These are phyloP conservation scores for Plantago major DNA, from an alignment of 257 asterid genomes.

Conservation along the genomic window DNA sequence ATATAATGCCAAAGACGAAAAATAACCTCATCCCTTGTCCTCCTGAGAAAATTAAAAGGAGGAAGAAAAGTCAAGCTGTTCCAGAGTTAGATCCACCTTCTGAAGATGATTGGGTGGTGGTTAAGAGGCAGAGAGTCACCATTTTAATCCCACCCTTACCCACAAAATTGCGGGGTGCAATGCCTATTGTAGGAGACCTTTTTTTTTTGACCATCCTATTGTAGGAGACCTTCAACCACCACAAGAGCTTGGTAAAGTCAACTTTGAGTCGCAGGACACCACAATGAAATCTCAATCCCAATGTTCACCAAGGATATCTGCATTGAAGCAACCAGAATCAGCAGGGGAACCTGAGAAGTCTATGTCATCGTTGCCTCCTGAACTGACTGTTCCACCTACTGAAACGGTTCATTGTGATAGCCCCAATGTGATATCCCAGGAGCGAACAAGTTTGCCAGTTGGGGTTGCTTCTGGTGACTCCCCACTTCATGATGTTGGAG, in stretches of 20 bases:
- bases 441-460: conserved; percentile 27
- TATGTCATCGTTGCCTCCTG: conserved; percentile 31
- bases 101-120: conserved; percentile 64
- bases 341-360: conserved; percentile 40
- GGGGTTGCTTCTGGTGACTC: conserved; percentile 31
- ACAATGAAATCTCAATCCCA: no score
- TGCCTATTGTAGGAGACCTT: conserved; percentile 27
- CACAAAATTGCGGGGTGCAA: conserved; percentile 24
- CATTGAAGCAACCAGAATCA: conserved; percentile 13
- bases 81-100: conserved; percentile 23
- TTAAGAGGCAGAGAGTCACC: conserved; percentile 78
- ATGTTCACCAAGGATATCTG: conserved; percentile 21
- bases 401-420: conserved; percentile 26
- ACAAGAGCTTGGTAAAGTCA: conserved; percentile 24
- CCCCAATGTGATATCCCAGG: conserved; percentile 26
- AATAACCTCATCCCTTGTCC: conserved; percentile 27
- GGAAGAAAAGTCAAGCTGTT: conserved; percentile 22
- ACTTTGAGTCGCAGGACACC: conserved; percentile 18
- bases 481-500: conserved; percentile 24
- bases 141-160: conserved; percentile 78
- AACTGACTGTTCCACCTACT: conserved; percentile 25
- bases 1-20: conserved; percentile 65
- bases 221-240: conserved; percentile 33
- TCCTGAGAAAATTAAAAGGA: conserved; percentile 33
- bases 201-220: no score